phyloP scores from a whole-genome alignment of 257 asterid species.

The Leptodermis oblonga region DNA sequence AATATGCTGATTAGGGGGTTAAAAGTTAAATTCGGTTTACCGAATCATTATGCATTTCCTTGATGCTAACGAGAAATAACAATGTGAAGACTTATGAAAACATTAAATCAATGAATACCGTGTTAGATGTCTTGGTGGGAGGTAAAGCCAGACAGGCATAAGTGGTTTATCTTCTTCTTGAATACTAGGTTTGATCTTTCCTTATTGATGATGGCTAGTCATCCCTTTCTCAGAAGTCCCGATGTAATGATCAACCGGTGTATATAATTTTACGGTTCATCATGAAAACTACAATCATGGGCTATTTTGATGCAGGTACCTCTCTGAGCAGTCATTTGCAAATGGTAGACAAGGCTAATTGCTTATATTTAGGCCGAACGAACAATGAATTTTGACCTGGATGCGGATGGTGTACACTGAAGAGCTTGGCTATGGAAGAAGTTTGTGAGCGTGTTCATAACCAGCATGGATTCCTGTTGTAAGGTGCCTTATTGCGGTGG shows the following conservation, averaged over 20 bases:
- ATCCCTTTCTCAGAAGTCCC: not conserved
- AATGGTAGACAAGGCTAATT: conserved; percentile 22
- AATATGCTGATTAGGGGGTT: no score
- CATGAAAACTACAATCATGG: not conserved
- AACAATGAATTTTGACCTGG: not conserved
- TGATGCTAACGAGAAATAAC: not conserved
- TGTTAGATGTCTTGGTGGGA: not conserved
- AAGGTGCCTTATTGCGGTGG: not conserved
- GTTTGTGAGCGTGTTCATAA: not conserved
- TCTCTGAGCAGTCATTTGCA: conserved; percentile 44
- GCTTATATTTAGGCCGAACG: not conserved
- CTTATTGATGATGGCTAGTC: not conserved
- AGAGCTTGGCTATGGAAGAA: conserved; percentile 2
- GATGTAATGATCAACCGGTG: not conserved
- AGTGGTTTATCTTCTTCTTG: not conserved
- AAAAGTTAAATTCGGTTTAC: not conserved
- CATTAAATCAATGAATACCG: no score
- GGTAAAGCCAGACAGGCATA: not conserved
- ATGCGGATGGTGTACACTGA: conserved; percentile 3
- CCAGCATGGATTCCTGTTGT: not conserved
- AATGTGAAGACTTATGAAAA: not conserved
- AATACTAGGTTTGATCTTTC: not conserved
- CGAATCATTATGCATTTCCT: no score
- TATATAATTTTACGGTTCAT: not conserved
- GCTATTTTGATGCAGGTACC: conserved; percentile 35